phyloP scores from a whole-genome alignment of 2,329 filamentous ascomycete species.

The Emmonsiellopsis sp. region DNA sequence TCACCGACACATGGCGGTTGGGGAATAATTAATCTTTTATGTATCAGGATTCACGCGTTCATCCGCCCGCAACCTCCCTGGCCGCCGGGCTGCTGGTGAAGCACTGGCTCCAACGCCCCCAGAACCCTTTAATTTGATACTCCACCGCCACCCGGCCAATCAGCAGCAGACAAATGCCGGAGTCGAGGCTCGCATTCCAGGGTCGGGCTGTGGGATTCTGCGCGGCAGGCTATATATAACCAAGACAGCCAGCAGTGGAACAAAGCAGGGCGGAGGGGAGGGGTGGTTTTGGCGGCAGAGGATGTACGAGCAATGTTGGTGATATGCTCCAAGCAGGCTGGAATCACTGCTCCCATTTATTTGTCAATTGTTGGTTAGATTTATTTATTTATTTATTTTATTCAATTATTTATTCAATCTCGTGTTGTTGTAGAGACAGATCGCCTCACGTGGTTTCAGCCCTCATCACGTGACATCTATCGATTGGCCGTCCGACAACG shows the following conservation, averaged over 20 bases:
- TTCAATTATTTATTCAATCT: not conserved
- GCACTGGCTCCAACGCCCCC: not conserved
- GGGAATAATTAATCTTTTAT: constrained; percentile 4
- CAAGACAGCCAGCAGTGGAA: too few species aligned
- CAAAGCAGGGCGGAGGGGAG: too few species aligned
- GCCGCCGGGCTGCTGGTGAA: not conserved
- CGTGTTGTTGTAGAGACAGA: not conserved
- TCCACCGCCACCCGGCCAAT: not conserved
- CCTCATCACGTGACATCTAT: not conserved
- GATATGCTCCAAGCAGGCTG: too few species aligned
- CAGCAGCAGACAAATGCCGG: not conserved
- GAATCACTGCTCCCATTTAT: too few species aligned
- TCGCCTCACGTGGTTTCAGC: not conserved
- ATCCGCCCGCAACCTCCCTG: too few species aligned
- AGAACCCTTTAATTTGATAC: constrained; percentile 1
- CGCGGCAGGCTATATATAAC: too few species aligned
- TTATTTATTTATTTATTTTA: not conserved
- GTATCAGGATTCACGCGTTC: not conserved
- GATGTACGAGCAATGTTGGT: too few species aligned
- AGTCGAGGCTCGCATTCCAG: too few species aligned
- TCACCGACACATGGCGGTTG: too few species aligned
- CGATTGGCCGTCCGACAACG: not conserved
- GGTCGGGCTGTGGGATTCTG: too few species aligned
- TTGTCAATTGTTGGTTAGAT: too few species aligned
- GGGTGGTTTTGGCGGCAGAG: too few species aligned